phyloP scores from a whole-genome alignment of 768 basidiomycete species.

The Pisolithus orientalis region DNA sequence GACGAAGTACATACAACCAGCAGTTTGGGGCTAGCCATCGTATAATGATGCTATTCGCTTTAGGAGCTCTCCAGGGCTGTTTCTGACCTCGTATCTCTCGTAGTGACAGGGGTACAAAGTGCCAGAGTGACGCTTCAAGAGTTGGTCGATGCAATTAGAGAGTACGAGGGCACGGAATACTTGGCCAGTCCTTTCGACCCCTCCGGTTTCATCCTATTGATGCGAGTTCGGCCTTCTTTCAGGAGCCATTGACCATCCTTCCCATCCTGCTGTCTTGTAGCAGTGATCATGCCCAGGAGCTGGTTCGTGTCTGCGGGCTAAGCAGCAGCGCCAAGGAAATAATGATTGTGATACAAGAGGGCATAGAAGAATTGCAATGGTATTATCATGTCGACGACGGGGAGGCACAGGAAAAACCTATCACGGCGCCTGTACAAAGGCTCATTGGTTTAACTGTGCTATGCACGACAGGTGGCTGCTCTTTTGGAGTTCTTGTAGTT shows the following conservation, averaged over 20 bases:
- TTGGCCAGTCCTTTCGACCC: conserved; percentile 9
- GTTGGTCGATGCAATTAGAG: conserved; percentile 11
- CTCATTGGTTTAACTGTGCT: conserved; percentile 13
- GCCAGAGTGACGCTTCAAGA: conserved; percentile 9
- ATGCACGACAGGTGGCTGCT: conserved; percentile 17
- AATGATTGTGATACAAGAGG: conserved; percentile 36
- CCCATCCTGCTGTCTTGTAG: conserved; percentile 29
- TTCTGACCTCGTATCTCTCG: conserved; percentile 16
- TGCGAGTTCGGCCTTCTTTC: not conserved
- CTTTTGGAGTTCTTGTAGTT: not conserved
- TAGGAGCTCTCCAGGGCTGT: conserved; percentile 15
- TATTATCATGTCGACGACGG: conserved; percentile 11
- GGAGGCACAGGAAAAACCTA: conserved; percentile 10
- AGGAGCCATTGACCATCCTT: conserved; percentile 38
- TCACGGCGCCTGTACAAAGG: conserved; percentile 4
- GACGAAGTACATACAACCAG: conserved; percentile 15
- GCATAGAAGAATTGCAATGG: conserved; percentile 26
- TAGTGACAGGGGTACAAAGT: conserved; percentile 1
- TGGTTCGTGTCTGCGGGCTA: conserved; percentile 28
- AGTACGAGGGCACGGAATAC: conserved; percentile 10
- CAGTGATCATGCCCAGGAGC: conserved; percentile 22
- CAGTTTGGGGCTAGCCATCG: not conserved
- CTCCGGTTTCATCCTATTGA: not conserved
- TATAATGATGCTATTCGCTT: not conserved
- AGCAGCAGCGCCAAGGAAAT: conserved; percentile 35